Base-by-base conservation (phyloP, 2,329 filamentous ascomycete species). In the Bisporella sp. region DNA sequence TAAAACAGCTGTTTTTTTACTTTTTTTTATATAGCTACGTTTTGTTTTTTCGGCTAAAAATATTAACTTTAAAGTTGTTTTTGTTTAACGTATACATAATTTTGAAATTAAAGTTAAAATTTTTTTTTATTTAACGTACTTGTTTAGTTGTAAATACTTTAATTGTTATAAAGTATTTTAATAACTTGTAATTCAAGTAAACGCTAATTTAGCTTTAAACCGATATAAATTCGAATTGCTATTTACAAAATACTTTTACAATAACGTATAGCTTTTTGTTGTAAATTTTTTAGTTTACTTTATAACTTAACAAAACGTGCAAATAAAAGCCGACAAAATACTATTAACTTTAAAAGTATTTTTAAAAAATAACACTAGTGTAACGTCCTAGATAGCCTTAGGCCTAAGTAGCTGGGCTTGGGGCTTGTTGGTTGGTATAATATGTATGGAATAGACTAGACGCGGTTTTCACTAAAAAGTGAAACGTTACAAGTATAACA, bases 191-290 rank as follows among this genome's bases (percentile, higher is more conserved):
- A n/a, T 54, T 45, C 2, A 12, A 45, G 4, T 41, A 41, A 13
- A 54, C 31, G 13, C 44, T 4, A 2, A 54, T 30, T 8, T 9
- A 28, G 4, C 39, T 2, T 1, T 4, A 2, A 6, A 11, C 21
- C 1, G 31, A 33, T 30, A 33, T 7, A 0, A 56, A 30, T 29
- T 54, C 44, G 1, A 42, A 6, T 6, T 52, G 13, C 48, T 31
- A 57, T 1, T 54, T 4, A 21, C 35, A 21, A 1, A 59, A 44
- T 3, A 41, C 50, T 31, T 40, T 35, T 1, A 68, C 46, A 32
- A 68, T 65, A 1, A 58, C 62, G 1, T 67, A 46, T 0, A 68
- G 55, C 50, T 66, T 63, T 46, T 66, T 62, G 45, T 68, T 48
- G 43, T 21, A 21, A 21, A 21, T 21, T 21, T 68, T 54, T n/a